Conservation (phyloP, 164 flowering plant species). For the Liquidambar formosana region DNA sequence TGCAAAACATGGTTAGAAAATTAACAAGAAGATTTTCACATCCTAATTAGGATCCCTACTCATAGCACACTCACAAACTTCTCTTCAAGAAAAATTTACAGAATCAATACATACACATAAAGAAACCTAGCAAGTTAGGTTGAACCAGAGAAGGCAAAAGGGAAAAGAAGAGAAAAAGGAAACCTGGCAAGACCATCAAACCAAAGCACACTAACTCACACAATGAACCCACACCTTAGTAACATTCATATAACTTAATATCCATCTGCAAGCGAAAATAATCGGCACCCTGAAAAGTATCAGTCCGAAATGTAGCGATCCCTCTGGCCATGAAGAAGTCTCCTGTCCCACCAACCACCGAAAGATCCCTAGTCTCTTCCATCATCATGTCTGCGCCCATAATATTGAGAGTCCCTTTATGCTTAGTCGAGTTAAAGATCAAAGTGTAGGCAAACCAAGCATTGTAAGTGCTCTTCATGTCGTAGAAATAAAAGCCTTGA, state of each 20-base stretch:
- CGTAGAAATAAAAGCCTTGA: conserved; percentile 43
- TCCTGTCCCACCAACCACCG: conserved; percentile 45
- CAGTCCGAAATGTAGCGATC: conserved; percentile 28
- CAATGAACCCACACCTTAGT: conserved; percentile 1
- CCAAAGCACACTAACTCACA: too few species aligned
- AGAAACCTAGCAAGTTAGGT: too few species aligned
- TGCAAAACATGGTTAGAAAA: too few species aligned
- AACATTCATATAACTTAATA: conserved; percentile 45
- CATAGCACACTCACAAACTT: too few species aligned
- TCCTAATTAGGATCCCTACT: too few species aligned
- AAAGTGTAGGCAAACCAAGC: conserved; percentile 42
- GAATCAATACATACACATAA: too few species aligned
- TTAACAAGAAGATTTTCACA: too few species aligned
- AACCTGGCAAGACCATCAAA: too few species aligned
- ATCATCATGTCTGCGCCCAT: conserved; percentile 38
- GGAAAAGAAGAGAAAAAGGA: too few species aligned
- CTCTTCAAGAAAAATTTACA: too few species aligned
- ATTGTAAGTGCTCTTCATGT: conserved; percentile 29
- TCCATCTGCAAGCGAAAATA: conserved; percentile 40
- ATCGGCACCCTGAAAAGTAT: conserved; percentile 17
- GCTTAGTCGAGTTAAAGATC: conserved; percentile 37
- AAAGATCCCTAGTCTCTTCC: conserved; percentile 33
- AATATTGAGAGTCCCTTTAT: conserved; percentile 36
- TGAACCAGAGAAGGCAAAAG: too few species aligned
- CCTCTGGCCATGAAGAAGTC: conserved; percentile 53